Evolutionary conservation across 169 alveolate genomes (phyloP).

Genomic region (Plasmodium coatneyi): DNA sequence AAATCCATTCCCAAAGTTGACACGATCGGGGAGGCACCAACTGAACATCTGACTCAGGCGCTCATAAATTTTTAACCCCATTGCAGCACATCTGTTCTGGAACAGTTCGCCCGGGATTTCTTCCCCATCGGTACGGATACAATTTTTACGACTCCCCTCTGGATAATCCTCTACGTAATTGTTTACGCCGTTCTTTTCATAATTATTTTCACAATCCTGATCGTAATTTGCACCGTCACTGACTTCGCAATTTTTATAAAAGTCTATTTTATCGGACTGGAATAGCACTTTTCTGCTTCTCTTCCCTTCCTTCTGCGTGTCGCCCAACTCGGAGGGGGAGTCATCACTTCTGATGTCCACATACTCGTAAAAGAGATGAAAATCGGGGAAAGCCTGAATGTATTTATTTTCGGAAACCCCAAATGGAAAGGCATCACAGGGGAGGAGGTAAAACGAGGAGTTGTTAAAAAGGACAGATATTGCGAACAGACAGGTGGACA

Average conservation of each 20-base stretch:
- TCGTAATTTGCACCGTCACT: not conserved
- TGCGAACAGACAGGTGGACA: not conserved
- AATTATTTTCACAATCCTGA: not conserved
- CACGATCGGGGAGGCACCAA: not conserved
- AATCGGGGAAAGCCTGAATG: not conserved
- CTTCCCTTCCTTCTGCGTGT: not conserved
- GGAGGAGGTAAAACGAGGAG: not conserved
- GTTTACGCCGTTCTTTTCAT: not conserved
- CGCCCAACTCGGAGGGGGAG: not conserved
- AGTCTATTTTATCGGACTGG: not conserved
- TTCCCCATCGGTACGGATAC: not conserved
- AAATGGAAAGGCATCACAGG: constrained; percentile 9
- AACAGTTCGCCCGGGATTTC: not conserved
- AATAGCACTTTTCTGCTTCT: not conserved
- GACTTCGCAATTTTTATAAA: not conserved
- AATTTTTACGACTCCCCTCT: not conserved
- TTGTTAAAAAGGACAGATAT: constrained; percentile 23
- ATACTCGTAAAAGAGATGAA: constrained; percentile 12
- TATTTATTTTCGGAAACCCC: not conserved
- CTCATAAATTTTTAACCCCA: not conserved
- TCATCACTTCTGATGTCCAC: not conserved
- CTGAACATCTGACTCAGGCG: not conserved
- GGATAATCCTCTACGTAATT: not conserved
- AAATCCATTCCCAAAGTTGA: not conserved
- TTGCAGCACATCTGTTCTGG: not conserved